These are phyloP conservation scores for Auriscalpium microsporum DNA, from an alignment of 768 basidiomycete species.

Conservation along the genomic window DNA sequence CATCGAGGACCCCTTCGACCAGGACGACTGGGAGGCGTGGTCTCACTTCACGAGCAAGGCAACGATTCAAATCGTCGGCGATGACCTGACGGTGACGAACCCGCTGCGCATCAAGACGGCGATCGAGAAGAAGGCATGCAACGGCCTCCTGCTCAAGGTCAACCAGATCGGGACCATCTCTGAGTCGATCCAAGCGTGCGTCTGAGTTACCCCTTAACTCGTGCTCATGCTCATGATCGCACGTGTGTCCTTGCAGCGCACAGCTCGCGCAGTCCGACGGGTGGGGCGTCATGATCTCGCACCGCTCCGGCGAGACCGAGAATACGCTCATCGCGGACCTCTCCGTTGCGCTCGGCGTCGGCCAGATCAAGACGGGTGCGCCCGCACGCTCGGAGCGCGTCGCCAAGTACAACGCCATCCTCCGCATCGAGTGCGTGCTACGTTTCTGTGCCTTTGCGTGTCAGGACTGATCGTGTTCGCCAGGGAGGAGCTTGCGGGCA, in stretches of 20 bases:
- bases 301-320: conserved; percentile 98
- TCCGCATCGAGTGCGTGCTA: conserved; percentile 77
- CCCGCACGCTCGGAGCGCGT: conserved; percentile 95
- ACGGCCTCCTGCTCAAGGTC: conserved; percentile 96
- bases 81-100: conserved; percentile 98
- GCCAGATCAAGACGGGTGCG: conserved; percentile 98
- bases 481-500: conserved; percentile 73
- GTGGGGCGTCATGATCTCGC: conserved; percentile 99
- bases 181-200: conserved; percentile 97
- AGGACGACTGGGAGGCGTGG: conserved; percentile 99
- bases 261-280: conserved; percentile 92
- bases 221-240: neutral
- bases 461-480: conserved; percentile 10
- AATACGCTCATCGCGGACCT: conserved; percentile 96
- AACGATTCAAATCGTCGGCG: conserved; percentile 86
- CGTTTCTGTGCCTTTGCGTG: neutral
- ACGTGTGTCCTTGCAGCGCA: conserved; percentile 42
- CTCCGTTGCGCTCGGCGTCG: conserved; percentile 83
- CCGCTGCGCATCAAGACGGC: conserved; percentile 95
- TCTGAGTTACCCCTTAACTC: conserved; percentile 14
- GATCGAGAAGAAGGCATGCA: conserved; percentile 99
- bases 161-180: conserved; percentile 99
- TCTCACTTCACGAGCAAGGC: conserved; percentile 75
- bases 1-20: conserved; percentile 98
- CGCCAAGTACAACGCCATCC: conserved; percentile 84